Conservation (phyloP, 2,329 filamentous ascomycete species). For the Dryadomyces quercivorus region DNA sequence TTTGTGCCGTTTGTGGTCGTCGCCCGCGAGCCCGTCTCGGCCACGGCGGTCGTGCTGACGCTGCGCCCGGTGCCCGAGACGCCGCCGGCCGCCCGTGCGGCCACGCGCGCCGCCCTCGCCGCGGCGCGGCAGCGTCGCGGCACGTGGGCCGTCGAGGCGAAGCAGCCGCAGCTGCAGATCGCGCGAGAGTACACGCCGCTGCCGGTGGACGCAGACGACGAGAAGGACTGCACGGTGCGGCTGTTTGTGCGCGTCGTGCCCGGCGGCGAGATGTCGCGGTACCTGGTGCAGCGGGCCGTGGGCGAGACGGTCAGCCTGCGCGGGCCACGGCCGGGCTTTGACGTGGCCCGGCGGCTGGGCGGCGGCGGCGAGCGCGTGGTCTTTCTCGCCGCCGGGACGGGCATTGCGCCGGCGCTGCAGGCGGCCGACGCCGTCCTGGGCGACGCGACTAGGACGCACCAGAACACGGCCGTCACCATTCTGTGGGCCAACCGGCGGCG, state of each 20-base stretch:
- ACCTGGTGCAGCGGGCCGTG: constrained; percentile 53
- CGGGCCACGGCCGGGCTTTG: constrained; percentile 63
- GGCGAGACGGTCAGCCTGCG: constrained; percentile 61
- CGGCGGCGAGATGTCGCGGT: constrained; percentile 76
- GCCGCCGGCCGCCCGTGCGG: not conserved
- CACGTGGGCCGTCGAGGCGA: constrained; percentile 83
- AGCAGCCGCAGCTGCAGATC: constrained; percentile 90
- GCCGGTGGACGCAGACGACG: constrained; percentile 33
- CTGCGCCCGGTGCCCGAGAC: constrained; percentile 29
- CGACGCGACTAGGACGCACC: constrained; percentile 7
- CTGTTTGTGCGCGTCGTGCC: constrained; percentile 70
- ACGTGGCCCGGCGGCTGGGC: constrained; percentile 26
- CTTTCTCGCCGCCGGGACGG: constrained; percentile 86
- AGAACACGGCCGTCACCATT: constrained; percentile 46
- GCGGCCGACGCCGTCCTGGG: constrained; percentile 52
- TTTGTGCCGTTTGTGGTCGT: constrained; percentile 58
- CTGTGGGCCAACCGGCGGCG: constrained; percentile 68
- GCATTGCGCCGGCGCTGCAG: constrained; percentile 82
- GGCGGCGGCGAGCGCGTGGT: constrained; percentile 39
- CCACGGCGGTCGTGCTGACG: constrained; percentile 57
- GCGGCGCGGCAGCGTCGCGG: constrained; percentile 42
- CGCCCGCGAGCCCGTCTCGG: constrained; percentile 48
- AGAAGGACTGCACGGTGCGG: constrained; percentile 29
- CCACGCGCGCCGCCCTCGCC: constrained; percentile 16
- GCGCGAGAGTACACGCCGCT: constrained; percentile 84